These are phyloP conservation scores for Neophaeococcomyces mojaviensis DNA, from an alignment of 2,329 filamentous ascomycete species.

Conservation along the genomic window DNA sequence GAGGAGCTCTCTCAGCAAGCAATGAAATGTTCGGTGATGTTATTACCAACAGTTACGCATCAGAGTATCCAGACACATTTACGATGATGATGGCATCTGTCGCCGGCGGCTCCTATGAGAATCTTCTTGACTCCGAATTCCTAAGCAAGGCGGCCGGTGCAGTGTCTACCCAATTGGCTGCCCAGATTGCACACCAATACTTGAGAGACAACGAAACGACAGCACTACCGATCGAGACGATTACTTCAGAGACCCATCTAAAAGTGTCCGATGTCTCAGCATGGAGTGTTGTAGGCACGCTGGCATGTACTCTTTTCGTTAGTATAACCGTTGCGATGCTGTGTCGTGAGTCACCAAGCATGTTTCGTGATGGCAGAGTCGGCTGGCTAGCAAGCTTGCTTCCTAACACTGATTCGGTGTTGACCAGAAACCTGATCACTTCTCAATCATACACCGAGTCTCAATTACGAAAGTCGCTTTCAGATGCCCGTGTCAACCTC, in stretches of 20 bases:
- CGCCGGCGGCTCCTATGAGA: slow-evolving; percentile 11
- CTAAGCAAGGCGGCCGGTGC: slow-evolving; percentile 10
- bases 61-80: slow-evolving; percentile 14
- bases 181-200: slow-evolving; percentile 10
- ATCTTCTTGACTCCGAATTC: slow-evolving; percentile 6
- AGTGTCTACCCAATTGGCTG: slow-evolving; percentile 10
- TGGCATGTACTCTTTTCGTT: background rate
- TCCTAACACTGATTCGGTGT: too few relatives aligned
- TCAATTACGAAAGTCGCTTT: background rate
- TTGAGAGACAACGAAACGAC: slow-evolving; percentile 1
- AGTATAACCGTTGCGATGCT: too few relatives aligned
- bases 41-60: background rate
- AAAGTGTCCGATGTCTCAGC: slow-evolving; percentile 7
- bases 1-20: slow-evolving; percentile 4
- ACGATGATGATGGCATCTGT: slow-evolving; percentile 16
- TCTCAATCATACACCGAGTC: background rate
- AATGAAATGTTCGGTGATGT: slow-evolving; percentile 15
- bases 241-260: slow-evolving; percentile 2
- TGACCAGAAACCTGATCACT: background rate
- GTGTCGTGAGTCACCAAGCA: too few relatives aligned
- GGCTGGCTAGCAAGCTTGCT: too few relatives aligned
- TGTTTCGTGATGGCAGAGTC: too few relatives aligned
- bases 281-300: slow-evolving; percentile 11
- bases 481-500: too few relatives aligned
- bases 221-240: background rate